These are phyloP conservation scores for Allium fistulosum DNA, from an alignment of 106 monocot species.

Conservation along the genomic window DNA sequence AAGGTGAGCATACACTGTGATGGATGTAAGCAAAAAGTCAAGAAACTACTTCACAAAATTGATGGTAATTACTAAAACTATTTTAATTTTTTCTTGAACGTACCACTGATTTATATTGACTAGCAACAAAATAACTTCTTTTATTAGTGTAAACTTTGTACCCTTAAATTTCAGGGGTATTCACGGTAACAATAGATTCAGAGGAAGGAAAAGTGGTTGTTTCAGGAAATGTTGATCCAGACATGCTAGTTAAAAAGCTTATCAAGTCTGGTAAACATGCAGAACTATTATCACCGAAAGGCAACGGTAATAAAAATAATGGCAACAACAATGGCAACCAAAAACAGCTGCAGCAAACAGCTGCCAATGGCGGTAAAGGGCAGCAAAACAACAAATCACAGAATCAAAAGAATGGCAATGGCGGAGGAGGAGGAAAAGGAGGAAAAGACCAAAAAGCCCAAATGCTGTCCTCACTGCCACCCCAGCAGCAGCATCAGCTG, in stretches of 20 bases:
- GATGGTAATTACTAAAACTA: constrained; percentile 27
- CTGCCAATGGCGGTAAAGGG: background rate
- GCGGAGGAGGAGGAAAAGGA: background rate
- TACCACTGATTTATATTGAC: too few relatives aligned
- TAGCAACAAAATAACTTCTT: too few relatives aligned
- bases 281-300: constrained; percentile 27
- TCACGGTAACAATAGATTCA: constrained; percentile 38
- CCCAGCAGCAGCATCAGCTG: constrained; percentile 1
- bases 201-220: constrained; percentile 69
- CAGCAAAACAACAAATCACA: background rate
- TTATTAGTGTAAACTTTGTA: too few relatives aligned
- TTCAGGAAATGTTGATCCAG: constrained; percentile 57
- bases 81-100: too few relatives aligned
- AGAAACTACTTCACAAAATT: constrained; percentile 62
- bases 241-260: constrained; percentile 50
- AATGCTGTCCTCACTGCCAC: background rate
- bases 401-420: constrained; percentile 17
- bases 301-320: background rate
- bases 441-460: constrained; percentile 28
- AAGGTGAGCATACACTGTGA: constrained; percentile 78
- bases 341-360: constrained; percentile 1
- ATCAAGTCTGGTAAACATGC: constrained; percentile 63
- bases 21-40: constrained; percentile 73
- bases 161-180: constrained; percentile 37
- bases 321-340: constrained; percentile 12